These are phyloP conservation scores for Rickenella mellea DNA, from an alignment of 768 basidiomycete species.

Conservation along the genomic window DNA sequence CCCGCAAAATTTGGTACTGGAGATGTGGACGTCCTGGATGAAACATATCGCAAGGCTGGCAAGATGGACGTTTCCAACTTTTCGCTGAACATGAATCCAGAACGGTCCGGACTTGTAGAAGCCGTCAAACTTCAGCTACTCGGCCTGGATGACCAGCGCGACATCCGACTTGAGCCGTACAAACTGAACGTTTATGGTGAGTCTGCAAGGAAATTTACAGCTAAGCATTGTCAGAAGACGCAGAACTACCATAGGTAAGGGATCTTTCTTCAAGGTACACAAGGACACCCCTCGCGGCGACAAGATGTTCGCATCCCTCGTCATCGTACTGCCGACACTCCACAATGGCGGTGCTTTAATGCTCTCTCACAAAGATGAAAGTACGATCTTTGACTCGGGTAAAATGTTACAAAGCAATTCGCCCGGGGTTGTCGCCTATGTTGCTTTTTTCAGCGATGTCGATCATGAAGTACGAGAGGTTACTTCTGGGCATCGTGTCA, in stretches of 20 bases:
- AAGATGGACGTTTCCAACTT: constrained; percentile 15
- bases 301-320: constrained; percentile 42
- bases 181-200: constrained; percentile 10
- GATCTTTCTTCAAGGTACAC: constrained; percentile 40
- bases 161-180: constrained; percentile 3
- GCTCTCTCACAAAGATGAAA: constrained; percentile 23
- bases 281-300: constrained; percentile 35
- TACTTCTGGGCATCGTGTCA: constrained; percentile 27
- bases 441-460: constrained; percentile 29
- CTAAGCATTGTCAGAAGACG: too few species aligned
- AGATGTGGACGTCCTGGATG: constrained; percentile 12
- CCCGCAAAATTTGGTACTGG: constrained; percentile 13
- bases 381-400: constrained; percentile 30
- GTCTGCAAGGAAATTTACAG: too few species aligned
- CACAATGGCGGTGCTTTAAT: constrained; percentile 36
- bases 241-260: constrained; percentile 16
- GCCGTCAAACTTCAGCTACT: constrained; percentile 2
- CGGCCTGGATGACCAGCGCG: not conserved
- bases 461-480: constrained; percentile 30
- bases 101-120: constrained; percentile 7
- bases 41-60: constrained; percentile 16
- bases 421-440: constrained; percentile 16
- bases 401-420: constrained; percentile 12
- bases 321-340: constrained; percentile 35
- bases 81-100: constrained; percentile 8